These are phyloP conservation scores for Trichoderma sp. DNA, from an alignment of 2,329 filamentous ascomycete genomes.

Conservation along the genomic window DNA sequence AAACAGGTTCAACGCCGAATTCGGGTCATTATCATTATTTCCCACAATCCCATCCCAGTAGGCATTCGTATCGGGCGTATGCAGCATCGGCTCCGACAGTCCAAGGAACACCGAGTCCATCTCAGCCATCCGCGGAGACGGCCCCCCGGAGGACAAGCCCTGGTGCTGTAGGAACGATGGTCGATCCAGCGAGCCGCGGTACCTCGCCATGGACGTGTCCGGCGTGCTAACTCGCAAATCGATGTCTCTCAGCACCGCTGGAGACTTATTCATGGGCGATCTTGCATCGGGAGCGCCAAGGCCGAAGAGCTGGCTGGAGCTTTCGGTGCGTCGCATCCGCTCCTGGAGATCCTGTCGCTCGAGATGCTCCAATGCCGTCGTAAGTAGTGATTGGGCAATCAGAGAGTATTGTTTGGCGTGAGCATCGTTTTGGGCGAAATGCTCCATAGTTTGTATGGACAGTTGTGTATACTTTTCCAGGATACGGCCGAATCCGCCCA, in stretches of 20 bases:
- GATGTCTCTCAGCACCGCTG: constrained; percentile 28
- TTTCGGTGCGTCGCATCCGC: constrained; percentile 51
- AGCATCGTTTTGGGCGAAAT: constrained; percentile 52
- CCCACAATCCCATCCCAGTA: constrained; percentile 45
- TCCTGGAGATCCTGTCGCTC: constrained; percentile 53
- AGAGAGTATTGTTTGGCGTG: constrained; percentile 57
- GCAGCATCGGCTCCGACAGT: constrained; percentile 43
- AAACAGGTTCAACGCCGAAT: constrained; percentile 53
- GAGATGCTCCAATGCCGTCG: constrained; percentile 50
- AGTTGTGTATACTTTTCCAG: constrained; percentile 54
- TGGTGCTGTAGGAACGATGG: constrained; percentile 33
- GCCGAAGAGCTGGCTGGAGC: constrained; percentile 55
- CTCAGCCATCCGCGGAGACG: constrained; percentile 42
- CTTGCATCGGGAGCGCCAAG: constrained; percentile 44
- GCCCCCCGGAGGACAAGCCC: constrained; percentile 33
- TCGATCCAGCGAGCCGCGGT: constrained; percentile 36
- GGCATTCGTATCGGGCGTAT: constrained; percentile 46
- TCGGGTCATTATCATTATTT: constrained; percentile 46
- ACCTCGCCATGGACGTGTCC: constrained; percentile 21
- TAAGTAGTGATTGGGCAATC: constrained; percentile 54
- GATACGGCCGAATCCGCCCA: constrained; percentile 55
- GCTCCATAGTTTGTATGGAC: constrained; percentile 52
- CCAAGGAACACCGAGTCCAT: constrained; percentile 45
- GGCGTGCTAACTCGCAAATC: constrained; percentile 30
- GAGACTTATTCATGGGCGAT: constrained; percentile 22